Evolutionary conservation across 768 basidiomycete species (phyloP), one percentile per base, ranked within the genome.

Genomic region (Termitomyces sp.): DNA sequence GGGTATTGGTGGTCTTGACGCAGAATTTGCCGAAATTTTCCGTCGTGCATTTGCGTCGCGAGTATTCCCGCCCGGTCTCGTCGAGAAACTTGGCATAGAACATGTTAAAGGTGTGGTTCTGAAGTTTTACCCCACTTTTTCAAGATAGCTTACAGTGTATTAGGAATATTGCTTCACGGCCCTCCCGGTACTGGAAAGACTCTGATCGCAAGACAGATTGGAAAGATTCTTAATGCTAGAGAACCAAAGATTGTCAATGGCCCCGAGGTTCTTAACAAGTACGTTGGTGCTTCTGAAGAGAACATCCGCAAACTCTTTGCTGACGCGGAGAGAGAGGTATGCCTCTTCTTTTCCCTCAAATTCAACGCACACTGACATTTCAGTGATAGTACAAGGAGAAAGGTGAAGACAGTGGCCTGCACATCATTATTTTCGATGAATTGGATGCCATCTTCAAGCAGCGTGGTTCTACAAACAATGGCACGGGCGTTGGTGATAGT

Each of bases 401-500:
- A 71, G 91, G 88, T 7, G 96, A 98, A 60, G 95, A 98, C 61
- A 96, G 93, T 70, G 94, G 93, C 3, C 73, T 99, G 45, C 97
- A 99, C 66, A 98, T 99, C 74, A 98, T 99, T 74, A 99, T 99
- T 58, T 99, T 99, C 65, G 97, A 99, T 68, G 97, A 99, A 71
- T 71, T 99, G 63, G 97, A 99, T 65, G 97, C 97, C 15, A 91
- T 99, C 60, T 98, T 94, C 79, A 99, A 98, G 69, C 97, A 98
- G 64, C 88, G 97, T 81, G 97, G 97, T 5, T 91, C 92, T 8
- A 90, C 87, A 1, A 87, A 84, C 64, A 85, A 77, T 55, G 93
- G 95, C 2, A 98, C 97, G 9, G 97, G 97, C 45, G 97, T 99
- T 5, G 96, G 94, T n/a, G 97, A 99, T 69, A 98, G 88, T 19